Percentiles rank a stretch among this genome's conserved stretches.
phyloP scores from a whole-genome alignment of 805 yeast genomes.

The Lipomyces kockii region DNA sequence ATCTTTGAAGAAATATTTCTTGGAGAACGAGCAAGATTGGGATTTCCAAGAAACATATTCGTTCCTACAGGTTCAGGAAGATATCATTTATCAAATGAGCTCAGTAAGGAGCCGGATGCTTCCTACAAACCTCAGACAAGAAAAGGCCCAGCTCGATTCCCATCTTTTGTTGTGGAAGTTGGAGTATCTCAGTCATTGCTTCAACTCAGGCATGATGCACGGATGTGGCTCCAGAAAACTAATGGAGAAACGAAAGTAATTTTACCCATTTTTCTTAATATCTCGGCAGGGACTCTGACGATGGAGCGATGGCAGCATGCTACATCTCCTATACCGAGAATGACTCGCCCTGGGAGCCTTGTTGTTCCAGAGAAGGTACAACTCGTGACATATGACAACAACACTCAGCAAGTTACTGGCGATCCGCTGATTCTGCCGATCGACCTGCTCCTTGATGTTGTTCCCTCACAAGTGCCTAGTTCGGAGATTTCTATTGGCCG shows the following conservation, averaged over 20 bases:
- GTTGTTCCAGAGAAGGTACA: not conserved
- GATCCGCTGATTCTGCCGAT: not conserved
- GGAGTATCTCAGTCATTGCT: slow-evolving; percentile 2
- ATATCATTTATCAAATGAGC: not conserved
- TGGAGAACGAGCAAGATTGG: not conserved
- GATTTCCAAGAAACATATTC: not conserved
- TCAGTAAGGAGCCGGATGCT: not conserved
- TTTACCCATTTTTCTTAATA: not conserved
- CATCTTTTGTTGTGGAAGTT: slow-evolving; percentile 1
- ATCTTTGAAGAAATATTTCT: not conserved
- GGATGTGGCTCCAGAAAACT: not conserved
- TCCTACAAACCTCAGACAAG: not conserved
- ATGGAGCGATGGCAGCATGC: not conserved
- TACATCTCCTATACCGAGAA: not conserved
- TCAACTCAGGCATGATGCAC: not conserved
- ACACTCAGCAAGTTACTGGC: not conserved
- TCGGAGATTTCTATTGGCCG: slow-evolving; percentile 1
- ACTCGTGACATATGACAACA: not conserved
- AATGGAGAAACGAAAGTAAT: not conserved
- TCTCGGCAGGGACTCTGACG: not conserved
- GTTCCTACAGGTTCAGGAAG: not conserved
- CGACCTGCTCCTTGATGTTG: not conserved
- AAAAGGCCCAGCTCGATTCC: not conserved
- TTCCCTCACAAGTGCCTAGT: not conserved
- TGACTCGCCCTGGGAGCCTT: not conserved